Evolutionary conservation across 2,329 filamentous ascomycete genomes (phyloP), one percentile per base, ranked within the genome.

Genomic region (Graphiopsis chlorocephala): DNA sequence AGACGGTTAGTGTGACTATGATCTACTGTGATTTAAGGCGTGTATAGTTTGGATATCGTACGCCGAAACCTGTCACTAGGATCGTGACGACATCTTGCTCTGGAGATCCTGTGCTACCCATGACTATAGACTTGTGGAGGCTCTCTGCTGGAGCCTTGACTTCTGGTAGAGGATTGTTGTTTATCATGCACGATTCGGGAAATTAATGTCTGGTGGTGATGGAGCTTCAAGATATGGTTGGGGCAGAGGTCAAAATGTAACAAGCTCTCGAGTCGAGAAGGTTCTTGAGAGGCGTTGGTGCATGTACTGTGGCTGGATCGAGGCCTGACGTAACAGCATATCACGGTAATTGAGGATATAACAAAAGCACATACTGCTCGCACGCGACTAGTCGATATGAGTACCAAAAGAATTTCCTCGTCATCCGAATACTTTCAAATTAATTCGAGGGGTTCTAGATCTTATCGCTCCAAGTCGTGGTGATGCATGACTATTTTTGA

Each of bases 21-120:
- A 23, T 31, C 11, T 47, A 12, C 5, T 12, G 3, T 45, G 10
- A 45, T 23, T 11, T 7, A 2, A 45, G 38, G 38, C 38, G 5
- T 45, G 38, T 23, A 8, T 23, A 17, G 20, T 20, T 61, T n/a
- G 8, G 59, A 10, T 26, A 23, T 23, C 60, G 31, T 62, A 62
- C 60, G 17, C 48, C 60, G 69, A 81, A 81, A 20, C 79, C 80
- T 10, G 79, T 81, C 17, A 82, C 74, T 11, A 81, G 71, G 53
- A 82, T 66, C 12, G 59, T 63, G 60, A 58, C 58, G 53, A 45
- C 50, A 33, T 55, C 55, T 53, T 48, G 28, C 25, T 88, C 85
- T 47, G 85, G 20, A 7, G 61, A 23, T 23, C 31, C 60, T 52
- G 60, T 55, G 60, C 60, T 62, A 50, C 60, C 60, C 60, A 62